Conservation (phyloP, 2,329 filamentous ascomycete genomes). For the Periconia macrospinosa region DNA sequence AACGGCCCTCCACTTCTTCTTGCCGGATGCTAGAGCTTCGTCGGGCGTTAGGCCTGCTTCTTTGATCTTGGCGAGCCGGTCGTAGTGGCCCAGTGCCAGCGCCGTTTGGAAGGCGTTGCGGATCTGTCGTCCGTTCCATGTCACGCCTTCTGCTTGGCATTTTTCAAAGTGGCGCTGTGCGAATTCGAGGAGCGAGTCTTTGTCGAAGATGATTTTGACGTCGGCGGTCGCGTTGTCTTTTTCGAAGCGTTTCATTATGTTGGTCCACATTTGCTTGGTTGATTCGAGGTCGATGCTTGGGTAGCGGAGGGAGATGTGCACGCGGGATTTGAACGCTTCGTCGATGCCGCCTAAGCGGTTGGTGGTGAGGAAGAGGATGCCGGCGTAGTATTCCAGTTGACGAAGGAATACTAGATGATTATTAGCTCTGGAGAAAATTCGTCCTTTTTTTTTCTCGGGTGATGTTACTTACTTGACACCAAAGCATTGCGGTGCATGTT, state of each 20-base stretch:
- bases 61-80: conserved; percentile 3
- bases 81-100: conserved; percentile 14
- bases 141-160: not conserved
- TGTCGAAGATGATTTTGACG: conserved; percentile 5
- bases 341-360: conserved; percentile 44
- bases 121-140: conserved; percentile 18
- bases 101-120: conserved; percentile 18
- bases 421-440: not conserved
- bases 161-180: not conserved
- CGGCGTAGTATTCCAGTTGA: conserved; percentile 44
- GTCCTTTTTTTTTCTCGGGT: not conserved
- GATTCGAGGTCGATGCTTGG: conserved; percentile 4
- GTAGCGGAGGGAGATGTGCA: conserved; percentile 5
- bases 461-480: conserved; percentile 47
- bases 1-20: conserved; percentile 9
- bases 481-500: conserved; percentile 82
- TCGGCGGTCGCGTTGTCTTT: conserved; percentile 3
- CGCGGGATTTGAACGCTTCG: conserved; percentile 24
- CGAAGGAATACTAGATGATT: conserved; percentile 23
- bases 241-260: conserved; percentile 4
- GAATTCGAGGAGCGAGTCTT: conserved; percentile 9
- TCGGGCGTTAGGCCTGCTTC: conserved; percentile 1
- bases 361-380: conserved; percentile 47
- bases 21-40: conserved; percentile 4
- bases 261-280: conserved; percentile 5